phyloP scores from a whole-genome alignment of 768 basidiomycete genomes.

The Coprinellus micaceus region DNA sequence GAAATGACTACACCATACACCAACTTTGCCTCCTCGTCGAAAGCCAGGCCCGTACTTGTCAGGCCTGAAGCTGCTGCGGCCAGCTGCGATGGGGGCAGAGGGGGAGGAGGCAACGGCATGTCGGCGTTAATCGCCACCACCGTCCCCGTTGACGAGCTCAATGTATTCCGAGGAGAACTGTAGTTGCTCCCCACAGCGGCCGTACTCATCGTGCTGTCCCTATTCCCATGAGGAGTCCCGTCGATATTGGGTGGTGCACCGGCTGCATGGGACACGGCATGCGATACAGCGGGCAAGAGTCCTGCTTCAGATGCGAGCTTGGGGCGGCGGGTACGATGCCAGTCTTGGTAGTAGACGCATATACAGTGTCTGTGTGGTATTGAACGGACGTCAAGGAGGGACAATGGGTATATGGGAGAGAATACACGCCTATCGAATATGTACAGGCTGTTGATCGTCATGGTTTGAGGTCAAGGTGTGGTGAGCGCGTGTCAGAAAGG shows the following conservation, averaged over 20 bases:
- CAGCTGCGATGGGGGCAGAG: slow-evolving; percentile 33
- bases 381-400: not conserved
- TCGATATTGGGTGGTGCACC: too few relatives aligned
- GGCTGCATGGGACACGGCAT: slow-evolving; percentile 43
- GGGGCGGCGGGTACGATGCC: slow-evolving; percentile 77
- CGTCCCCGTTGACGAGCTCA: slow-evolving; percentile 60
- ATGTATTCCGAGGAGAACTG: slow-evolving; percentile 62
- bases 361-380: slow-evolving; percentile 72
- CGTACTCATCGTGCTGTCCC: not conserved
- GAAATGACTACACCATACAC: slow-evolving; percentile 95
- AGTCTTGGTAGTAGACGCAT: slow-evolving; percentile 94
- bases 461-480: slow-evolving; percentile 24
- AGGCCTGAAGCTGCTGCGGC: slow-evolving; percentile 22
- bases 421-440: slow-evolving; percentile 78
- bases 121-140: slow-evolving; percentile 60
- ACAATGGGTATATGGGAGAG: not conserved
- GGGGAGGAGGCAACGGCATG: slow-evolving; percentile 29
- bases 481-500: not conserved
- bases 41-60: slow-evolving; percentile 64
- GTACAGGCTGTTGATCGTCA: slow-evolving; percentile 92
- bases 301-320: slow-evolving; percentile 70
- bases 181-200: slow-evolving; percentile 21
- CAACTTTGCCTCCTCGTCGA: slow-evolving; percentile 96
- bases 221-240: too few relatives aligned
- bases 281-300: slow-evolving; percentile 77